Evolutionary conservation across 495 filamentous ascomycete genomes (phyloP), one percentile per base, ranked within the genome.

Genomic region (Hyaloscypha finlandica): DNA sequence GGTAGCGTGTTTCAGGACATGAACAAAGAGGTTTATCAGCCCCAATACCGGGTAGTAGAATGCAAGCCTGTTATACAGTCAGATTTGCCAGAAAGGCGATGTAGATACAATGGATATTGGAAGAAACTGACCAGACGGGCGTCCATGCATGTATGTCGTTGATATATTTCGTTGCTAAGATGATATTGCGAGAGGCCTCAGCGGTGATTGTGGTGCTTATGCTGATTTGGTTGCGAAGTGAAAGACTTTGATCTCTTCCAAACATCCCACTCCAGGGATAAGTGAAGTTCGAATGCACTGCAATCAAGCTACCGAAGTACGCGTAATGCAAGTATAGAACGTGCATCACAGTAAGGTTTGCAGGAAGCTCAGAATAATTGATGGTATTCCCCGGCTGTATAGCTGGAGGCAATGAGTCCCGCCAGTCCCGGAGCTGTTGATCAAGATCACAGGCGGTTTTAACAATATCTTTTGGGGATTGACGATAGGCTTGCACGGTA

Each of bases 121-220:
- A 4, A 53, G 51, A 5, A 53, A 25, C 16, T 52, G n/a, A 69
- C 67, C 61, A 65, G 8, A 59, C 48, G 2, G 61, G 61, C 35
- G 48, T n/a, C n/a, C n/a, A 59, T 31, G 37, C 29, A 25, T 30
- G 53, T n/a, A 39, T 54, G n/a, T 29, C 31, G 32, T 65, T 30
- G 56, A 69, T 65, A 30, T 59, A 55, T 55, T 53, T 65, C 32
- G 67, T 69, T n/a, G 39, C 55, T 22, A 69, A 37, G 20, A 69
- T 69, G 4, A 61, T 65, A 63, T 59, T 60, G 42, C 67, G 6
- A 0, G 61, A 65, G 6, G 67, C 61, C 25, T 61, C 55, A 8
- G 55, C 67, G 4, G 59, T 42, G 2, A 32, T 60, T 22, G 65
- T 25, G 2, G 63, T 59, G n/a, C 61, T 65, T 22, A 37, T 2